Evolutionary conservation across 2,329 filamentous ascomycete genomes (phyloP).

Genomic region (Septoria petroselini): DNA sequence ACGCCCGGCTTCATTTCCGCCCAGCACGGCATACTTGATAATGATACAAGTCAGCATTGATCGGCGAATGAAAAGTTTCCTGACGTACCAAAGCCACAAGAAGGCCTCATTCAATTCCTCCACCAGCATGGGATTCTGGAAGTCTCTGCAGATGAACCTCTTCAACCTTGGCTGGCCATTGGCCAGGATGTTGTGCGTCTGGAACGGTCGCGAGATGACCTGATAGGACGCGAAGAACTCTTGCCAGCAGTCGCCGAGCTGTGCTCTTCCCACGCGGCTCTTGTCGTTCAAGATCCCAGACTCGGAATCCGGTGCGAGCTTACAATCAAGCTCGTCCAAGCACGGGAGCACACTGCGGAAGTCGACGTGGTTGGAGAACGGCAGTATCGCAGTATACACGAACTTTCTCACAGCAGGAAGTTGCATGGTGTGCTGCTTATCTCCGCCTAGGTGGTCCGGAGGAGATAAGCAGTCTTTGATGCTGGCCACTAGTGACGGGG

Average conservation of each 20-base stretch:
- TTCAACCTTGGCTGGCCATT: constrained; percentile 23
- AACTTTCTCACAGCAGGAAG: constrained; percentile 18
- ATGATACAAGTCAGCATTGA: not conserved
- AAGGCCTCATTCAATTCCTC: constrained; percentile 25
- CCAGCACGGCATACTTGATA: constrained; percentile 31
- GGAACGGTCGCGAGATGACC: constrained; percentile 19
- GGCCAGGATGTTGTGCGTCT: constrained; percentile 15
- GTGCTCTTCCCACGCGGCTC: constrained; percentile 42
- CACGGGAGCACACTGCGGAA: constrained; percentile 29
- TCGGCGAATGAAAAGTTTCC: not conserved
- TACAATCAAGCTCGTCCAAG: constrained; percentile 37
- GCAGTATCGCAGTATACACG: constrained; percentile 38
- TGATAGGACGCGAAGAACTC: constrained; percentile 33
- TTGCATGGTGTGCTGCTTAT: not conserved
- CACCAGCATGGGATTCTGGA: constrained; percentile 22
- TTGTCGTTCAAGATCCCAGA: constrained; percentile 41
- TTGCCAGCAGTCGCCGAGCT: constrained; percentile 39
- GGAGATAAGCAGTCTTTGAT: constrained; percentile 27
- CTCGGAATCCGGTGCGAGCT: constrained; percentile 44
- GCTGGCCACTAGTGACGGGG: constrained; percentile 39
- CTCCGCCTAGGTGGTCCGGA: not conserved
- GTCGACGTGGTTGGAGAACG: constrained; percentile 32
- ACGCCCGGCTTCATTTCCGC: constrained; percentile 28
- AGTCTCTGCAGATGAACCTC: constrained; percentile 31
- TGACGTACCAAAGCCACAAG: constrained; percentile 9